These are phyloP conservation scores for Annulohypoxylon stygium DNA, from an alignment of 495 filamentous ascomycete species.

Conservation along the genomic window DNA sequence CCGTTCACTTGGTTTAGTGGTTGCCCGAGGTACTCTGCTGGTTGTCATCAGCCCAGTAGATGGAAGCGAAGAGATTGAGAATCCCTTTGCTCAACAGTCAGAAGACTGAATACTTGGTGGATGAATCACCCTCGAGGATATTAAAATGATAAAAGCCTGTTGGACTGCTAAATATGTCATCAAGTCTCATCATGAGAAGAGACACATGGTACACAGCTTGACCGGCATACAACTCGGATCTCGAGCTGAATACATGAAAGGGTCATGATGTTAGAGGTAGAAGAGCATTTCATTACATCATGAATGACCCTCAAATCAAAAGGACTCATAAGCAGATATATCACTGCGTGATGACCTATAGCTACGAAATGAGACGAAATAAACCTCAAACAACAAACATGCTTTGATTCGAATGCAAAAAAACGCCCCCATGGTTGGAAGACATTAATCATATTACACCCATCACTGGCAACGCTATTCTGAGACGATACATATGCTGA, in stretches of 20 bases:
- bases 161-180: neutral
- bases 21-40: conserved; percentile 91
- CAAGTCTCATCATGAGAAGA: neutral
- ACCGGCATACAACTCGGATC: neutral
- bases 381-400: neutral
- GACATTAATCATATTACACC: neutral
- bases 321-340: neutral
- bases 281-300: neutral
- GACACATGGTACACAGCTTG: neutral
- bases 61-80: conserved; percentile 94
- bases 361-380: neutral
- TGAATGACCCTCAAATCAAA: neutral
- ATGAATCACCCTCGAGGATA: neutral
- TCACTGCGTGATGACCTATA: neutral
- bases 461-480: neutral
- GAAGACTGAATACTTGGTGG: conserved; percentile 55
- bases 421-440: neutral
- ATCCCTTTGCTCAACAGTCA: conserved; percentile 85
- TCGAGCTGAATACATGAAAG: neutral
- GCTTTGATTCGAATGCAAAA: neutral
- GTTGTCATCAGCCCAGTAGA: conserved; percentile 93
- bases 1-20: conserved; percentile 87
- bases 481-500: conserved; percentile 4
- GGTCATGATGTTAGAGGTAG: neutral
- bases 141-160: neutral